phyloP scores from a whole-genome alignment of 2,329 filamentous ascomycete species.

The Didymella segeticola region DNA sequence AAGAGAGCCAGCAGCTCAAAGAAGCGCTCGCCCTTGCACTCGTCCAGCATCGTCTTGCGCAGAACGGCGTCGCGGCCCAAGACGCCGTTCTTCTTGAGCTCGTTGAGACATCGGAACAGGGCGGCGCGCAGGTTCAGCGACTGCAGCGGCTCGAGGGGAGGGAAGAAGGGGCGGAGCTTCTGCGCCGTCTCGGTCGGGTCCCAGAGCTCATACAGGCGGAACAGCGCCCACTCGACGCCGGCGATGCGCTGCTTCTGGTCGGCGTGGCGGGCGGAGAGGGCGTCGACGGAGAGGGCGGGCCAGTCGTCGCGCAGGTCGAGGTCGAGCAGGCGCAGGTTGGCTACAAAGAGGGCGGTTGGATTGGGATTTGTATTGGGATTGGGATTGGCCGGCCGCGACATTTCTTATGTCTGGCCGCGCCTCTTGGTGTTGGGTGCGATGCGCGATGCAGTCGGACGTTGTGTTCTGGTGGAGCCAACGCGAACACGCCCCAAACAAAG shows the following conservation, averaged over 20 bases:
- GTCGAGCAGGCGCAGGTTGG: constrained; percentile 82
- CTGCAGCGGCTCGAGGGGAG: constrained; percentile 86
- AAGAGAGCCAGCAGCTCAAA: constrained; percentile 86
- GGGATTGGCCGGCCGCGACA: too few relatives aligned
- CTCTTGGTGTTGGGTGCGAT: too few relatives aligned
- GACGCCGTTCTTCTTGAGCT: constrained; percentile 84
- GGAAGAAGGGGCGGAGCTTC: constrained; percentile 91
- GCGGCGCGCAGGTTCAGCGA: constrained; percentile 88
- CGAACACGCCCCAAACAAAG: too few relatives aligned
- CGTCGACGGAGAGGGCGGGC: constrained; percentile 74
- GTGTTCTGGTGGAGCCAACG: constrained; percentile 11
- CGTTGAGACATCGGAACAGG: constrained; percentile 79
- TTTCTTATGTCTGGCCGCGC: too few relatives aligned
- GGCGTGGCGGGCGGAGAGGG: constrained; percentile 73
- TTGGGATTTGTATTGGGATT: too few relatives aligned
- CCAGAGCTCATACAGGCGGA: constrained; percentile 83
- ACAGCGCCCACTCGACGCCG: constrained; percentile 89
- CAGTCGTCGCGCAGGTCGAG: constrained; percentile 79
- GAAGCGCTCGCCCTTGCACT: constrained; percentile 90
- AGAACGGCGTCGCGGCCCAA: constrained; percentile 81
- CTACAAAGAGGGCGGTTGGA: constrained; percentile 81
- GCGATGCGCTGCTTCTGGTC: constrained; percentile 84
- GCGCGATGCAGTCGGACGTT: too few relatives aligned
- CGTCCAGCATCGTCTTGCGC: constrained; percentile 94
- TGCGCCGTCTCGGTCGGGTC: constrained; percentile 73